Base-by-base conservation (phyloP, 2,329 filamentous ascomycete species). In the Fusarium albosuccineum region DNA sequence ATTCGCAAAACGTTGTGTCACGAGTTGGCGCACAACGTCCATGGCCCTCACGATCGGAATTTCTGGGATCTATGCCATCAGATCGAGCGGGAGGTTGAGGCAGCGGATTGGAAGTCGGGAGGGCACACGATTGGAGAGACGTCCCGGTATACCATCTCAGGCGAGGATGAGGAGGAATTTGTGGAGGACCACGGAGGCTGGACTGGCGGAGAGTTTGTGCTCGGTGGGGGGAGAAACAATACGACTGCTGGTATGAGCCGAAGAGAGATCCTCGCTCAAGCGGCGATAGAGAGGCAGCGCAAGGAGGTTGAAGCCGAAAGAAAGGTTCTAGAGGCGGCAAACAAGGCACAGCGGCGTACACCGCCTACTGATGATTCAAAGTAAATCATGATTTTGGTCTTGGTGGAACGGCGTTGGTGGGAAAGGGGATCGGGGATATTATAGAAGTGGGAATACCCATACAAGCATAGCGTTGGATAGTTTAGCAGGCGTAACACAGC, bases 1-100 rank as follows among this genome's bases (percentile, higher is more conserved):
- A 97, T 99, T 49, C 87, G 96, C 52, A 92, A 92, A 71, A 98
- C 96, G 45, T 83, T 99, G 11, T 98, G 95, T 75, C 96, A 99
- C 80, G 96, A 99, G 82, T 84, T 99, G 16, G 91, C 94, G 68
- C 96, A 99, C 79, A 97, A 97, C 73, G 92, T 97, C 9, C 91
- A 91, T 80, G 85, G 91, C 0, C 88, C 91, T 0, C 96, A 99
- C 77, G 94, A 98, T 78, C 83, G 88, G 16, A 82, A 92, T 46
- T 99, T 99, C 75, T 98, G 96, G 95, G 87, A 93, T 54, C 78
- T 99, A 72, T 97, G 92, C 70, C 90, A 89, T 70, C 86, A 91
- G 82, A 97, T 97, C 73, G 94, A 98, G 82, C 85, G 86, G 51
- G 95, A 97, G 82, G 95, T 97, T 4, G 90, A 91, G 59, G 82